Base-by-base conservation (phyloP, 345 rosid species). In the Passiflora organensis region DNA sequence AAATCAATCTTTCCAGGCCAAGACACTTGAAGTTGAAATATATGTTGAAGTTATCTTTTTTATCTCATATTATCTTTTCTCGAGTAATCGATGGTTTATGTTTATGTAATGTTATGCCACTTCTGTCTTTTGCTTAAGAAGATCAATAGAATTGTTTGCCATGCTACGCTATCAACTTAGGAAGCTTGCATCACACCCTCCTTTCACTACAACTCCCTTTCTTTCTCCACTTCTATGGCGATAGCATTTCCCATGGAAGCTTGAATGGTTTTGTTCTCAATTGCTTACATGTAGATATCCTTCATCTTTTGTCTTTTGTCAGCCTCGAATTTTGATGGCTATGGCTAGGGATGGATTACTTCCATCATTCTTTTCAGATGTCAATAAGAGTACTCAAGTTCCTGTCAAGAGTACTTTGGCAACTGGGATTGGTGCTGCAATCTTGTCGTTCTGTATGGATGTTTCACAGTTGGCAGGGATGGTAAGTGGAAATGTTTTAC, bases 321-420 rank as follows among this genome's bases (percentile, higher is more conserved):
- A 89, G 96, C 96, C 96, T 16, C 80, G 96, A 42, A 89, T 86
- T 72, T 77, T 89, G 69, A 80, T 89, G 96, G 91, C 95, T 38
- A 89, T 89, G 96, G 81, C 96, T 32, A 80, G 96, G 75, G 96
- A 89, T 77, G 96, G 96, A 60, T 70, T 89, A 71, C 80, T 89
- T 51, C 96, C 96, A 23, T 46, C 89, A 41, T 70, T 89, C 66
- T 89, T 89, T 68, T 86, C 91, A 47, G 91, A 89, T 32, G 78
- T 89, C 64, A 83, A 82, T 64, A 74, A 56, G 49, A 60, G 55
- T 6, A 83, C 91, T 43, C 95, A 86, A 56, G 85, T 89, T 58
- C 96, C 96, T 28, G 70, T 89, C 48, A 89, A 89, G 75, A 73
- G 95, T 46, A 89, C 96, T 5, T 13, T 89, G 49, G 75, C 48